A percentile compares a stretch with the other conserved stretches of the same genome.
Evolutionary conservation across 495 filamentous ascomycete genomes (phyloP).

Genomic region (Xylaria grammica): DNA sequence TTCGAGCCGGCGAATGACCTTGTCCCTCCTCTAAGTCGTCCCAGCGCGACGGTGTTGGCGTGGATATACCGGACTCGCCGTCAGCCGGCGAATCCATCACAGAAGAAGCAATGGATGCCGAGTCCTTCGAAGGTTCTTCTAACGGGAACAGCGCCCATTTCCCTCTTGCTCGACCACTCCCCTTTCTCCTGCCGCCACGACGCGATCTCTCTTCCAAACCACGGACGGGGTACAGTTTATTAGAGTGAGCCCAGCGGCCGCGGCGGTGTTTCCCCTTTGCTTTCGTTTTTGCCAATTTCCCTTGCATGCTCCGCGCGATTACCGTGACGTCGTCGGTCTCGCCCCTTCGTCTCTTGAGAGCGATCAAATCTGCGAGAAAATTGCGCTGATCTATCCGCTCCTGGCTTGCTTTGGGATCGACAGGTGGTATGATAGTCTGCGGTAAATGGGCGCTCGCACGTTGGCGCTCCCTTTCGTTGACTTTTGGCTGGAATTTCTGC

Average conservation of each 20-base stretch:
- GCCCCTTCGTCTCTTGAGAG: slow-evolving; percentile 58
- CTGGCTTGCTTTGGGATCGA: slow-evolving; percentile 26
- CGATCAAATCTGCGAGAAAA: slow-evolving; percentile 51
- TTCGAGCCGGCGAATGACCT: neutral
- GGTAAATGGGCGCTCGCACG: slow-evolving; percentile 14
- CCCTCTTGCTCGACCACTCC: slow-evolving; percentile 16
- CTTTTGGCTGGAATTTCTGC: slow-evolving; percentile 37
- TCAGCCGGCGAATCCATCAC: neutral
- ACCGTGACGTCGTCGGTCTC: slow-evolving; percentile 61
- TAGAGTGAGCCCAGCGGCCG: slow-evolving; percentile 30
- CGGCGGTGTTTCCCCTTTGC: slow-evolving; percentile 31
- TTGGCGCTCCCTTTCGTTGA: slow-evolving; percentile 10
- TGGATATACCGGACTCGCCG: slow-evolving; percentile 25
- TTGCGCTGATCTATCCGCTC: slow-evolving; percentile 47
- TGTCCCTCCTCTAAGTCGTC: slow-evolving; percentile 32
- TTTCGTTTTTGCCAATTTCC: slow-evolving; percentile 40
- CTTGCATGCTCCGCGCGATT: slow-evolving; percentile 43
- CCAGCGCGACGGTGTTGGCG: slow-evolving; percentile 39
- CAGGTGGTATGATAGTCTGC: slow-evolving; percentile 25
- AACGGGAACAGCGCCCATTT: slow-evolving; percentile 21
- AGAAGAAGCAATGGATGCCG: slow-evolving; percentile 11
- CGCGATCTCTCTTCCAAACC: slow-evolving; percentile 7
- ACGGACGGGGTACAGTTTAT: slow-evolving; percentile 13
- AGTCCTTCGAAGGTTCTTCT: slow-evolving; percentile 23
- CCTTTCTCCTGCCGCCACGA: slow-evolving; percentile 29